phyloP scores from a whole-genome alignment of 768 basidiomycete genomes.

The Rickenella mellea region DNA sequence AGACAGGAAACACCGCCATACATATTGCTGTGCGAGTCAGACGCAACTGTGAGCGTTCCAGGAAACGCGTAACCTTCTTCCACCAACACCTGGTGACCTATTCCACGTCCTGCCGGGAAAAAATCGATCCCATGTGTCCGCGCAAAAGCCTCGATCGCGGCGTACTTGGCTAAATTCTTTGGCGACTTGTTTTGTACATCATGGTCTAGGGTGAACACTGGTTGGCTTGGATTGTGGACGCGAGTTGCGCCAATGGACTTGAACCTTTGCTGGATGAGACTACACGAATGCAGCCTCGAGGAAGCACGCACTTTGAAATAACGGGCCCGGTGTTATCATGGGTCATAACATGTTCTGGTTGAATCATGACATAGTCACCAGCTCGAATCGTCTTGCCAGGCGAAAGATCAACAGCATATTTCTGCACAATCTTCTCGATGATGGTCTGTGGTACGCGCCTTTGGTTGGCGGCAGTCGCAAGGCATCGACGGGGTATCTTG shows the following conservation, averaged over 20 bases:
- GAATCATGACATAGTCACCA: constrained; percentile 99
- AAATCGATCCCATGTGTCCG: constrained; percentile 82
- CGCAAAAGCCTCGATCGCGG: constrained; percentile 85
- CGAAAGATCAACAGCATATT: constrained; percentile 87
- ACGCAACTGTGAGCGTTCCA: constrained; percentile 88
- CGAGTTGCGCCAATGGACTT: constrained; percentile 86
- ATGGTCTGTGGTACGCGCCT: constrained; percentile 64
- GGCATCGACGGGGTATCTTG: too few relatives aligned
- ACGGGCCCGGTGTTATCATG: constrained; percentile 99
- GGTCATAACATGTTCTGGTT: constrained; percentile 96
- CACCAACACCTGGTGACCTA: constrained; percentile 94
- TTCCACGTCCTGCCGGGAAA: constrained; percentile 94
- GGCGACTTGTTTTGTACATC: constrained; percentile 92
- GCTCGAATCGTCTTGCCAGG: constrained; percentile 73
- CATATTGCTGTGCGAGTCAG: constrained; percentile 97
- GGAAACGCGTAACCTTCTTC: constrained; percentile 99
- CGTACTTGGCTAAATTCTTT: constrained; percentile 90
- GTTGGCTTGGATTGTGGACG: constrained; percentile 72
- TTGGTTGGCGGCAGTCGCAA: constrained; percentile 23
- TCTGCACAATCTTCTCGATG: constrained; percentile 97
- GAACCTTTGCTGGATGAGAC: constrained; percentile 46
- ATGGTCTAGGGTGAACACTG: constrained; percentile 95
- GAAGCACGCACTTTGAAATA: constrained; percentile 75
- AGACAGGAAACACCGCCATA: constrained; percentile 97
- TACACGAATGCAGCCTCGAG: not conserved